Evolutionary conservation across 1,284 basidiomycete species (phyloP), one percentile per base, ranked within the genome.

Genomic region (Chiua sp.): DNA sequence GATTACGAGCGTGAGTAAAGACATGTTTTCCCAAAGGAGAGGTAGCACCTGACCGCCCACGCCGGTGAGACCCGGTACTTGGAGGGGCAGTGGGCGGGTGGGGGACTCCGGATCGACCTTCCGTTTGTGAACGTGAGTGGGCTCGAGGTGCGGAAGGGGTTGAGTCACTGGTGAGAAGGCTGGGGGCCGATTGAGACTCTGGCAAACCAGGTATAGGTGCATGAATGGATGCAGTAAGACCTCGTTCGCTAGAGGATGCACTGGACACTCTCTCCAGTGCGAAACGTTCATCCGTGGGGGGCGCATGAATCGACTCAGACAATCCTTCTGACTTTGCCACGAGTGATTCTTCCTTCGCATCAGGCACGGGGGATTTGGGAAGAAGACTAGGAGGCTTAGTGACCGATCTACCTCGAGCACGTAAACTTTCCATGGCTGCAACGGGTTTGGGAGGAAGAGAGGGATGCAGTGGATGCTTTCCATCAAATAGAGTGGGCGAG

Each of bases 121-220:
- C 76, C 23, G 84, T 85, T 51, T 84, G 83, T 28, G 85, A 80
- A 28, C 87, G 82, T 18, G 73, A 77, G 62, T 88, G 86, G 28
- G 59, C 48, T 35, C 39, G 72, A 16, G 63, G 50, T 3, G 26
- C 28, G 32, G 59, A 4, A 18, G 74, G 54, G 3, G 57, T 39
- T 51, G 60, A 6, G 7, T 59, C 52, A 35, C 44, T 26, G 6
- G 62, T 58, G n/a, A 68, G 35, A 47, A 66, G 61, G 44, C 57
- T 74, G 39, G 69, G 66, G 26, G 68, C 65, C 4, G 72, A 71
- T 65, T 72, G 56, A 64, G 79, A 63, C 63, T 70, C 62, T 62
- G 66, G 63, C 7, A 73, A 67, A 26, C 67, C 65, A 33, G 73
- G 67, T 48, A 75, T 67, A 26, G 81, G 79, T 2, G 85, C 83